Evolutionary conservation across 2,329 filamentous ascomycete genomes (phyloP).

Genomic region (Fusarium udum): DNA sequence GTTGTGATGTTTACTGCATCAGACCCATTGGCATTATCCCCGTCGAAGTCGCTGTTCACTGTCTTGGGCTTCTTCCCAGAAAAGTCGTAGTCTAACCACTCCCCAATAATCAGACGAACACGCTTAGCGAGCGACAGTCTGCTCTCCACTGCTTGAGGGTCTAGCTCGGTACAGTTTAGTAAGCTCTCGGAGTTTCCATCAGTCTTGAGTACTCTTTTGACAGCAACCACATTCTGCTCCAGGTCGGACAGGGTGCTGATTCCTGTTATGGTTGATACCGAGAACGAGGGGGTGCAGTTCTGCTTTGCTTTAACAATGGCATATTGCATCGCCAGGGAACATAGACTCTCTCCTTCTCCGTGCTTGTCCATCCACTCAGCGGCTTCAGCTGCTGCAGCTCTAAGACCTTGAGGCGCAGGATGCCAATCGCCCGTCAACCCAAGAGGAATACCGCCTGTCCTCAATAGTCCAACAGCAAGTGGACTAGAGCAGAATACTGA

Average conservation of each 20-base stretch:
- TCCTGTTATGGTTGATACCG: background rate
- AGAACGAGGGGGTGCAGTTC: background rate
- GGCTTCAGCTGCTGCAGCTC: background rate
- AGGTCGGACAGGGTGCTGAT: background rate
- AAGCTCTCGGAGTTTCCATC: fast-evolving
- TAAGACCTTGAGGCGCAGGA: background rate
- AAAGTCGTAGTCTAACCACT: slow-evolving; percentile 10
- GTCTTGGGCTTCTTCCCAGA: background rate
- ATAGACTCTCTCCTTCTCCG: background rate
- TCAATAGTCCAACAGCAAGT: background rate
- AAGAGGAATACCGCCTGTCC: background rate
- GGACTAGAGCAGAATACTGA: background rate
- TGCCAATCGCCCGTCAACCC: background rate
- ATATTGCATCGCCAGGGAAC: background rate
- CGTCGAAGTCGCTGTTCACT: fast-evolving
- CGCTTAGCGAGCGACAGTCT: background rate
- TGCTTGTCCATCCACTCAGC: background rate
- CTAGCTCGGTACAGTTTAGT: background rate
- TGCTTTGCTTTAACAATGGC: background rate
- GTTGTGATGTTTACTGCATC: background rate
- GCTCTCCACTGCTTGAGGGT: background rate
- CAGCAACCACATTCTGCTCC: background rate
- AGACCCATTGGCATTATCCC: fast-evolving
- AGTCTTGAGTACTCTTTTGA: background rate
- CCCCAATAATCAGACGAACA: background rate